A percentile compares a stretch with the other conserved stretches of the same genome.
These are phyloP conservation scores for Fagus crenata DNA, from an alignment of 306 rosid genomes.

Conservation along the genomic window DNA sequence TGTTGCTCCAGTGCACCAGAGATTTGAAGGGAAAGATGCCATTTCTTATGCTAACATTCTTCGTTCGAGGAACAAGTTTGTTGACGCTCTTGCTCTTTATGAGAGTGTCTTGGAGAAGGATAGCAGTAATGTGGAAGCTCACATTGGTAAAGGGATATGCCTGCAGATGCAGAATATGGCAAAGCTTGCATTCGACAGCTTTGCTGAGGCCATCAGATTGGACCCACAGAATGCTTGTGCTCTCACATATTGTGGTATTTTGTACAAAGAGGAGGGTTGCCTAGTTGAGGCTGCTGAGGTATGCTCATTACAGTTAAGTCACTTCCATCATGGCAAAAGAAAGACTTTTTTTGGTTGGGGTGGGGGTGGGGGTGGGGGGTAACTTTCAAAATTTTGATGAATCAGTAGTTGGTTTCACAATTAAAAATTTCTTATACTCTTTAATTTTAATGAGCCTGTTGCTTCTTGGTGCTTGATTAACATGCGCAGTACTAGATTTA, in stretches of 20 bases:
- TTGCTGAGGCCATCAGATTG: constrained; percentile 70
- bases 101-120: constrained; percentile 71
- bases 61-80: constrained; percentile 88
- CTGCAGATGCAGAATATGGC: constrained; percentile 92
- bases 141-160: constrained; percentile 95
- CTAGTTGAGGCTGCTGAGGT: constrained; percentile 96
- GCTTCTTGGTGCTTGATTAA: background rate
- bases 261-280: constrained; percentile 94
- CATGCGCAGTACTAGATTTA: background rate
- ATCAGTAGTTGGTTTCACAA: background rate
- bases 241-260: constrained; percentile 85
- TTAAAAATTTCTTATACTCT: background rate
- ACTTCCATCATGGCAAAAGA: constrained; percentile 3
- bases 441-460: background rate
- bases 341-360: background rate
- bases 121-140: constrained; percentile 70
- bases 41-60: constrained; percentile 75
- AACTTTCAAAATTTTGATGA: background rate
- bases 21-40: constrained; percentile 62
- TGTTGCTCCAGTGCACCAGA: constrained; percentile 32
- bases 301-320: constrained; percentile 32
- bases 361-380: background rate
- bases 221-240: constrained; percentile 89
- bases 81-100: constrained; percentile 75
- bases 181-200: constrained; percentile 79